Evolutionary conservation across 345 rosid genomes (phyloP).

Genomic region (Litchi chinensis): DNA sequence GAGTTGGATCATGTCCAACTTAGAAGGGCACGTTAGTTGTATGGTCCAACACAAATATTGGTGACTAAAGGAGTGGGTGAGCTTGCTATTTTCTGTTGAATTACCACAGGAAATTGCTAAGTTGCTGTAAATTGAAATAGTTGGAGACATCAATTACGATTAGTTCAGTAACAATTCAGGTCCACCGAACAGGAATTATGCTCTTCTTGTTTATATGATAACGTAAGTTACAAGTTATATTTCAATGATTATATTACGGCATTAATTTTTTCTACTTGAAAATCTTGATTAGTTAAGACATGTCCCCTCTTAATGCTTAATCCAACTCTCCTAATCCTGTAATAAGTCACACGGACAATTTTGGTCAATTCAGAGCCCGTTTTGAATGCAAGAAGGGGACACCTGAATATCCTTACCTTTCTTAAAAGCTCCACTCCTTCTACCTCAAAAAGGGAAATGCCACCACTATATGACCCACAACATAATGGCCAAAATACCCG

Average conservation of each 20-base stretch:
- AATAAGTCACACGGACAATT: neutral
- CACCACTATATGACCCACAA: slow-evolving; percentile 37
- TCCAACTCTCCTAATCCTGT: neutral
- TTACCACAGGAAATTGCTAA: no score
- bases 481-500: slow-evolving; percentile 26
- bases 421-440: slow-evolving; percentile 41
- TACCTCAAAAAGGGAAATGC: slow-evolving; percentile 53
- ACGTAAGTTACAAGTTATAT: neutral
- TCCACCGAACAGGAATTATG: neutral
- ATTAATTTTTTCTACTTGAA: neutral
- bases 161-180: no score
- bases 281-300: neutral
- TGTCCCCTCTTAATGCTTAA: neutral
- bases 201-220: neutral
- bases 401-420: slow-evolving; percentile 42
- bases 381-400: slow-evolving; percentile 27
- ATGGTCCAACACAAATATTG: no score
- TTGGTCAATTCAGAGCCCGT: slow-evolving; percentile 8
- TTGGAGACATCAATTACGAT: no score
- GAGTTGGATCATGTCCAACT: no score
- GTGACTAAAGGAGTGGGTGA: no score
- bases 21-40: no score
- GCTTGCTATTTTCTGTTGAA: no score
- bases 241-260: no score
- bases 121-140: no score